phyloP scores from a whole-genome alignment of 1,284 basidiomycete species.

The Pseudozyma pruni region DNA sequence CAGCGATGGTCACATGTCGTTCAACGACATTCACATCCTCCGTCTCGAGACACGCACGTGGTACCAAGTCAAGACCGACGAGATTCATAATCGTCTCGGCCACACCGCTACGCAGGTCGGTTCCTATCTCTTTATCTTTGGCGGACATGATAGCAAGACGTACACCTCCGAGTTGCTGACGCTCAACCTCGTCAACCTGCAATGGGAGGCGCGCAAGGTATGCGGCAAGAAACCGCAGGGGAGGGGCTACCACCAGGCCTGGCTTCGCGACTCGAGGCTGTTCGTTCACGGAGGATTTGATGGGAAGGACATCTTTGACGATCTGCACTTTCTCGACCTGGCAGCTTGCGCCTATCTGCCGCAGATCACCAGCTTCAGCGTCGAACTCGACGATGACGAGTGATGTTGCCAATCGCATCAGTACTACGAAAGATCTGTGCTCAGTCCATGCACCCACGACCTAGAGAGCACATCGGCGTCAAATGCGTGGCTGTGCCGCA shows the following conservation, averaged over 20 bases:
- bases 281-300: conserved; percentile 91
- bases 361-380: conserved; percentile 76
- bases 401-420: conserved; percentile 10
- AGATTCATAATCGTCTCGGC: conserved; percentile 74
- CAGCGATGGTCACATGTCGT: conserved; percentile 73
- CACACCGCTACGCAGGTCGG: conserved; percentile 90
- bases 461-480: background rate
- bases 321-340: conserved; percentile 84
- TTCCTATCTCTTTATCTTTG: conserved; percentile 88
- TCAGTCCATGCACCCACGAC: no score
- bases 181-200: conserved; percentile 81
- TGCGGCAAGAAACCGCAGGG: conserved; percentile 77
- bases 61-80: conserved; percentile 48
- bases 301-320: conserved; percentile 81
- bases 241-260: conserved; percentile 83
- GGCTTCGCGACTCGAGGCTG: conserved; percentile 83
- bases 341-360: conserved; percentile 89
- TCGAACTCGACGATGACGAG: conserved; percentile 45
- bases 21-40: conserved; percentile 86
- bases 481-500: background rate
- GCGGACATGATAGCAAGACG: conserved; percentile 83
- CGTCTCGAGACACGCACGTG: conserved; percentile 71
- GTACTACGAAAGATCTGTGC: background rate
- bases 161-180: conserved; percentile 83
- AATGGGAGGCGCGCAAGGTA: conserved; percentile 75